These are phyloP conservation scores for Monosporozyma siamensis DNA, from an alignment of 805 yeast species.

Conservation along the genomic window DNA sequence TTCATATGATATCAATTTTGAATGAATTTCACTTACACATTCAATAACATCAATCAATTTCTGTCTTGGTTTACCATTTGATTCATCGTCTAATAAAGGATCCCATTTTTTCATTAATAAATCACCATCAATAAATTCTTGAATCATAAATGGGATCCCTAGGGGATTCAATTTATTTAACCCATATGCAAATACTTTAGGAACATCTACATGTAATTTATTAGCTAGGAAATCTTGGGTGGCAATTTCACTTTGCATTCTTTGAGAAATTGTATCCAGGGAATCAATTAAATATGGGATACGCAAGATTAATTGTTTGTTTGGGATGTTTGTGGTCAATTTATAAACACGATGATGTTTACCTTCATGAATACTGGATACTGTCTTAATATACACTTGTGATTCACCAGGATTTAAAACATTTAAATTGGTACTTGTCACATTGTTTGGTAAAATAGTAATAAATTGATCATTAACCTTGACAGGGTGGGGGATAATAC, in stretches of 20 bases:
- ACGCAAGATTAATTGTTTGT: constrained; percentile 60
- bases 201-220: constrained; percentile 61
- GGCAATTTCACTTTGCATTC: constrained; percentile 84
- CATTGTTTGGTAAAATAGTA: constrained; percentile 42
- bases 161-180: constrained; percentile 51
- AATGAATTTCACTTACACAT: constrained; percentile 63
- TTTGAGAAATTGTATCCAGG: constrained; percentile 52
- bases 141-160: constrained; percentile 65
- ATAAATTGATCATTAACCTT: constrained; percentile 32
- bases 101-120: constrained; percentile 86
- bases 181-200: constrained; percentile 63
- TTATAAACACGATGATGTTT: constrained; percentile 85
- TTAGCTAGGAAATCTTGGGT: constrained; percentile 72
- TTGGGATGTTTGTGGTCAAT: constrained; percentile 47
- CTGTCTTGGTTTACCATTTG: constrained; percentile 39
- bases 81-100: constrained; percentile 57
- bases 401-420: constrained; percentile 35
- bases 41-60: constrained; percentile 52
- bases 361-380: constrained; percentile 86
- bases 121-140: constrained; percentile 74
- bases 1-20: constrained; percentile 42
- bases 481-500: constrained; percentile 30
- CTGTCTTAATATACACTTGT: constrained; percentile 46
- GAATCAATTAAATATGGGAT: constrained; percentile 76
- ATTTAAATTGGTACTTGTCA: constrained; percentile 37